Conservation (phyloP, 2,329 filamentous ascomycete genomes). For the Fusarium sp. region DNA sequence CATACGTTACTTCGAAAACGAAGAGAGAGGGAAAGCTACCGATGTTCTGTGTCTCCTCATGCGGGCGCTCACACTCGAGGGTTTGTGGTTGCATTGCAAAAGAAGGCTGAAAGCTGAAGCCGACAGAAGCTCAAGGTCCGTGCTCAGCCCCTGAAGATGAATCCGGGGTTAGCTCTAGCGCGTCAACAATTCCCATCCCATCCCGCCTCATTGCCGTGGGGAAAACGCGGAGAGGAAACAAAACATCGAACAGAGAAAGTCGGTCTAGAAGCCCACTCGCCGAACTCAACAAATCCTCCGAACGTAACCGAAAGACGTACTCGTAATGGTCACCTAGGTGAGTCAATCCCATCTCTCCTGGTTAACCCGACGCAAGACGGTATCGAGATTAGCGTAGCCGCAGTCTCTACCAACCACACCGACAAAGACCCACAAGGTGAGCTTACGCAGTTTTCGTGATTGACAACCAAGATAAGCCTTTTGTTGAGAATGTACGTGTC, state of each 20-base stretch:
- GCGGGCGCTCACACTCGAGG: neutral
- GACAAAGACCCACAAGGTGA: slow-evolving; percentile 26
- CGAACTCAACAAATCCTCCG: slow-evolving; percentile 28
- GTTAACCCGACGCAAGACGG: slow-evolving; percentile 36
- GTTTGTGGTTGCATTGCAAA: neutral
- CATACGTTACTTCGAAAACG: neutral
- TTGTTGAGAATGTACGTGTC: slow-evolving; percentile 30
- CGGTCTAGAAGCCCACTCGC: neutral
- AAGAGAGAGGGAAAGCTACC: too few relatives aligned
- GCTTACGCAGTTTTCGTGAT: slow-evolving; percentile 30
- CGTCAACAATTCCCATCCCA: slow-evolving; percentile 26
- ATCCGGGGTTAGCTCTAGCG: slow-evolving; percentile 38
- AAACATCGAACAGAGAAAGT: neutral
- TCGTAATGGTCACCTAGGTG: slow-evolving; percentile 36
- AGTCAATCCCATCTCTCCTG: slow-evolving; percentile 23
- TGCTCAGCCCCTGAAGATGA: slow-evolving; percentile 31
- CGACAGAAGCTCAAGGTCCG: slow-evolving; percentile 9
- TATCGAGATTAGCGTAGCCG: slow-evolving; percentile 29
- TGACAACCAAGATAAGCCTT: slow-evolving; percentile 8
- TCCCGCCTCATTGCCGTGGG: slow-evolving; percentile 8
- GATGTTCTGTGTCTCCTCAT: neutral
- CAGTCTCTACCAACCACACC: slow-evolving; percentile 15
- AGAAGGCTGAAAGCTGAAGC: neutral
- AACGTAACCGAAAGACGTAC: slow-evolving; percentile 25
- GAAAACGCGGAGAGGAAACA: slow-evolving; percentile 11